Conservation (phyloP, 257 asterid genomes). For the Lithospermum erythrorhizon region DNA sequence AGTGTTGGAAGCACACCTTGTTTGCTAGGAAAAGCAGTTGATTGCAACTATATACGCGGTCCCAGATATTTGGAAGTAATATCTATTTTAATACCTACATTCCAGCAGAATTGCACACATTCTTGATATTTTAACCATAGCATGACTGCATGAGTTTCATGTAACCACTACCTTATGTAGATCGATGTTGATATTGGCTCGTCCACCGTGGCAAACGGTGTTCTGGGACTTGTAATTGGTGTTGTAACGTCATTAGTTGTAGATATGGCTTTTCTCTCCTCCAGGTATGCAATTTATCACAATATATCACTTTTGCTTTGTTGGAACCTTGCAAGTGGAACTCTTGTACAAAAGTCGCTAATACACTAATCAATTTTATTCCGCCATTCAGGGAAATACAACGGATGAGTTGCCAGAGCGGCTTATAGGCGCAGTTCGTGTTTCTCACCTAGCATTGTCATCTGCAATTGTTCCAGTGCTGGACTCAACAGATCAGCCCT, state of each 20-base stretch:
- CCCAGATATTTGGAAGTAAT: constrained; percentile 82
- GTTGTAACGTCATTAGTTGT: constrained; percentile 84
- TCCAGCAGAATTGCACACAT: not conserved
- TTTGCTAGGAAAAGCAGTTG: constrained; percentile 92
- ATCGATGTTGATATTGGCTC: constrained; percentile 94
- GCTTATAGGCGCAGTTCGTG: constrained; percentile 36
- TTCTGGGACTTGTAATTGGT: constrained; percentile 91
- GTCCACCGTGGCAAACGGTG: constrained; percentile 96
- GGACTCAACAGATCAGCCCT: constrained; percentile 18
- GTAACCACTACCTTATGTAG: constrained; percentile 26
- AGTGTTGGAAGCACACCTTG: constrained; percentile 99
- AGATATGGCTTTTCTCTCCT: constrained; percentile 97
- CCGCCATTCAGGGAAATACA: constrained; percentile 22
- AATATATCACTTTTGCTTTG: not conserved
- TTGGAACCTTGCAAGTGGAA: not conserved
- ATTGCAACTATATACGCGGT: constrained; percentile 85
- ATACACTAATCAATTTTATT: constrained; percentile 1
- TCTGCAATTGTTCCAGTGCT: constrained; percentile 32
- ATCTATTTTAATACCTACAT: not conserved
- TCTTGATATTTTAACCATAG: not conserved
- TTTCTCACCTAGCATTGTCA: constrained; percentile 33
- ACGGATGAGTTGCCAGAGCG: constrained; percentile 35
- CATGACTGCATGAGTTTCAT: not conserved
- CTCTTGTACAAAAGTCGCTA: not conserved
- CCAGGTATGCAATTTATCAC: constrained; percentile 43